These are phyloP conservation scores for Leccinum subgranulosum DNA, from an alignment of 768 basidiomycete genomes.

Conservation along the genomic window DNA sequence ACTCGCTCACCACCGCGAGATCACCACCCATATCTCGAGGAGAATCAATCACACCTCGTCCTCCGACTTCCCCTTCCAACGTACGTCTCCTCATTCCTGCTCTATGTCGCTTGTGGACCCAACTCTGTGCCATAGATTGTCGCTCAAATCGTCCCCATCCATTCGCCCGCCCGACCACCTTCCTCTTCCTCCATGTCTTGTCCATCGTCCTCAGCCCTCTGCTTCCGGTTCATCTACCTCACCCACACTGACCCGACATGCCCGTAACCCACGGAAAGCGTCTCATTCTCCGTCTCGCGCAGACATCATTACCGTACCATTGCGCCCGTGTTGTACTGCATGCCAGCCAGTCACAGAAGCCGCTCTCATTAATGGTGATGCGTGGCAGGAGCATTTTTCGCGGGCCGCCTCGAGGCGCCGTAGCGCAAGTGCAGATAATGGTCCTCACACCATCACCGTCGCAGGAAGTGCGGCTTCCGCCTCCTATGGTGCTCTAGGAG, in stretches of 20 bases:
- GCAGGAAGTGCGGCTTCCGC: slow-evolving; percentile 32
- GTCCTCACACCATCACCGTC: slow-evolving; percentile 29
- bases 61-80: slow-evolving; percentile 63
- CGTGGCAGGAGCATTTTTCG: slow-evolving; percentile 64
- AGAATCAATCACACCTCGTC: slow-evolving; percentile 43
- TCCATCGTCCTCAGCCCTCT: slow-evolving; percentile 39
- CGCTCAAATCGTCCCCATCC: slow-evolving; percentile 40
- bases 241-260: slow-evolving; percentile 6
- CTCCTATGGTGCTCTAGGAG: slow-evolving; percentile 15
- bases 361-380: slow-evolving; percentile 48
- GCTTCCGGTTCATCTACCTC: not conserved
- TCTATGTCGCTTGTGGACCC: not conserved
- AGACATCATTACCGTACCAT: slow-evolving; percentile 52
- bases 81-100: slow-evolving; percentile 34
- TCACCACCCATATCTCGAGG: slow-evolving; percentile 17
- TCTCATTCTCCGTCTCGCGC: slow-evolving; percentile 36
- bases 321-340: slow-evolving; percentile 67
- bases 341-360: slow-evolving; percentile 61
- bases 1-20: slow-evolving; percentile 24
- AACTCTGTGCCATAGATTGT: slow-evolving; percentile 36
- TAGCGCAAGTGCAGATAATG: slow-evolving; percentile 37
- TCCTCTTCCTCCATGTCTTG: slow-evolving; percentile 53
- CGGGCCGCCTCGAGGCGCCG: slow-evolving; percentile 60
- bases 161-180: slow-evolving; percentile 32
- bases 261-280: slow-evolving; percentile 19